A percentile compares a stretch with the other conserved stretches of the same genome.
These are phyloP conservation scores for Lathyrus sativus DNA, from an alignment of 306 rosid species.

Conservation along the genomic window DNA sequence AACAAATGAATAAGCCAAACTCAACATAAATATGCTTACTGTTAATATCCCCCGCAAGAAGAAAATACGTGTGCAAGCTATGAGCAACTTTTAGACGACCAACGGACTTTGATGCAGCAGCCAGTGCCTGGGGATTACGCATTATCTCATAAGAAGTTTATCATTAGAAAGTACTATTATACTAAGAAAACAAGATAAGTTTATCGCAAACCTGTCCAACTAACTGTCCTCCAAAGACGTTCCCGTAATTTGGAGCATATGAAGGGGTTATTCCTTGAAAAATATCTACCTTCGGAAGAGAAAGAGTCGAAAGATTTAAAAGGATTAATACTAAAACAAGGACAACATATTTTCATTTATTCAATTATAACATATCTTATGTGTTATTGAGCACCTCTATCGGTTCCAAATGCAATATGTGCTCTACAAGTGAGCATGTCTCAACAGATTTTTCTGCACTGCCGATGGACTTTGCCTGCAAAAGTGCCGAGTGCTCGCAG, in stretches of 20 bases:
- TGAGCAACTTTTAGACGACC: conserved; percentile 83
- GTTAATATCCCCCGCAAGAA: conserved; percentile 83
- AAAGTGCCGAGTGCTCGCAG: conserved; percentile 61
- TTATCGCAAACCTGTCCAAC: conserved; percentile 76
- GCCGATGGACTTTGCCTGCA: conserved; percentile 82
- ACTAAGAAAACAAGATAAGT: conserved; percentile 30
- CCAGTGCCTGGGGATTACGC: conserved; percentile 70
- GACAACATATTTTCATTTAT: not conserved
- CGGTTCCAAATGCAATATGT: conserved; percentile 86
- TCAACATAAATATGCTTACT: conserved; percentile 60
- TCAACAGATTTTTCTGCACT: conserved; percentile 63
- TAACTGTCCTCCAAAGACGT: conserved; percentile 90
- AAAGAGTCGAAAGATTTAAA: conserved; percentile 3
- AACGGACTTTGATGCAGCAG: conserved; percentile 96
- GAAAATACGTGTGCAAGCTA: conserved; percentile 86
- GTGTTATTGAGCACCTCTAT: conserved; percentile 58
- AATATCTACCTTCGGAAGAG: conserved; percentile 63
- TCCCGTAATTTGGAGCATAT: conserved; percentile 80
- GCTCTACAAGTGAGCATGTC: conserved; percentile 77
- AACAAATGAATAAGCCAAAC: too few species aligned
- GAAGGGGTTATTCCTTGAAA: conserved; percentile 83
- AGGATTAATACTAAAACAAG: too few species aligned
- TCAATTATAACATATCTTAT: not conserved
- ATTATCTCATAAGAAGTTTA: conserved; percentile 32
- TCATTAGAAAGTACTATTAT: conserved; percentile 17